phyloP scores from a whole-genome alignment of 176 grass and related monocot genomes.

The Avena eriantha region DNA sequence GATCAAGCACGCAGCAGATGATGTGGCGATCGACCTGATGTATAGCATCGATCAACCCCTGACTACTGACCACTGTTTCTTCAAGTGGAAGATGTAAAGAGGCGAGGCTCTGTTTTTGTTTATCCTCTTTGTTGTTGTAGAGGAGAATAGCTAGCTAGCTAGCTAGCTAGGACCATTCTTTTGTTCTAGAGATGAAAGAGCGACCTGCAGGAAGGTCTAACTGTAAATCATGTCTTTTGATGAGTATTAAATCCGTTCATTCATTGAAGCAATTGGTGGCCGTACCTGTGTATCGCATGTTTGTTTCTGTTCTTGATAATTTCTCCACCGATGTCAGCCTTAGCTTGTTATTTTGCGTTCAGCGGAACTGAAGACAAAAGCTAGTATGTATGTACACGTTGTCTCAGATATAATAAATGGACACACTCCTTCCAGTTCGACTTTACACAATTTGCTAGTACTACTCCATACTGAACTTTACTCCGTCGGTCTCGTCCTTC shows the following conservation, averaged over 20 bases:
- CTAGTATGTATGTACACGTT: too few species aligned
- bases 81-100: not conserved
- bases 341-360: too few species aligned
- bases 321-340: not conserved
- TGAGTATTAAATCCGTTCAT: constrained; percentile 8
- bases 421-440: not conserved
- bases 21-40: not conserved
- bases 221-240: not conserved
- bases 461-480: too few species aligned
- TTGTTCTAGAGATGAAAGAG: not conserved
- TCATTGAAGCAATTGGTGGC: not conserved
- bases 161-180: constrained; percentile 27
- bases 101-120: not conserved
- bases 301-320: not conserved
- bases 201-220: not conserved
- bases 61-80: not conserved
- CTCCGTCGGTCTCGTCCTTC: not conserved
- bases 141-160: not conserved
- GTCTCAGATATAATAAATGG: not conserved
- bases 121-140: not conserved
- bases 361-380: too few species aligned
- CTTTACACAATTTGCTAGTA: not conserved
- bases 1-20: not conserved
- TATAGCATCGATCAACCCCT: not conserved
- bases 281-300: not conserved